phyloP scores from a whole-genome alignment of 2,329 filamentous ascomycete genomes.

The Stemphylium beticola region DNA sequence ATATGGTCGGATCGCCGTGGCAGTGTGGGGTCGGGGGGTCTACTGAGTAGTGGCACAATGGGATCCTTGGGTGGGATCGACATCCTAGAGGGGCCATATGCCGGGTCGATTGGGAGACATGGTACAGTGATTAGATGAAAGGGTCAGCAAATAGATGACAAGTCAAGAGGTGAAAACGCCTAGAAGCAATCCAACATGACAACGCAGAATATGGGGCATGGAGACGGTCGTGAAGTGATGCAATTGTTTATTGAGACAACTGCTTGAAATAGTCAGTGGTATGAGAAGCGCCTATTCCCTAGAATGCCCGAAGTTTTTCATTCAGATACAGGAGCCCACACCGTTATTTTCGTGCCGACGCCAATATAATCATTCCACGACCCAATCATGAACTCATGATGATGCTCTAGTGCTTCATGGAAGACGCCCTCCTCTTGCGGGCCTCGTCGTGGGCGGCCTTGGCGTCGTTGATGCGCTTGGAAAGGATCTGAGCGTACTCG shows the following conservation, averaged over 20 bases:
- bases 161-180: not conserved
- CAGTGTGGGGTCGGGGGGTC: constrained; percentile 58
- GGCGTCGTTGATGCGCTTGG: constrained; percentile 96
- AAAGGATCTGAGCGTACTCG: constrained; percentile 94
- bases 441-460: constrained; percentile 92
- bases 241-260: constrained; percentile 48
- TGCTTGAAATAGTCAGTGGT: constrained; percentile 45
- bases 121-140: constrained; percentile 51
- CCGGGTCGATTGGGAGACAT: constrained; percentile 77
- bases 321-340: constrained; percentile 43
- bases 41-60: constrained; percentile 44
- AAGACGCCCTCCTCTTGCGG: constrained; percentile 96
- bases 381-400: constrained; percentile 41
- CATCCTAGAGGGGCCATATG: constrained; percentile 74
- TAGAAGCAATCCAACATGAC: not conserved
- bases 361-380: constrained; percentile 46
- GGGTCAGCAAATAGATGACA: not conserved
- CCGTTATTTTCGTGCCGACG: constrained; percentile 46
- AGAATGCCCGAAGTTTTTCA: constrained; percentile 42
- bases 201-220: not conserved
- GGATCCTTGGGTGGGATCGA: constrained; percentile 77
- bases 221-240: constrained; percentile 38
- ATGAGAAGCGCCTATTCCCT: constrained; percentile 44
- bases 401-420: constrained; percentile 55
- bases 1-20: constrained; percentile 73